phyloP scores from a whole-genome alignment of 768 basidiomycete genomes.

The Obba rivulosa region DNA sequence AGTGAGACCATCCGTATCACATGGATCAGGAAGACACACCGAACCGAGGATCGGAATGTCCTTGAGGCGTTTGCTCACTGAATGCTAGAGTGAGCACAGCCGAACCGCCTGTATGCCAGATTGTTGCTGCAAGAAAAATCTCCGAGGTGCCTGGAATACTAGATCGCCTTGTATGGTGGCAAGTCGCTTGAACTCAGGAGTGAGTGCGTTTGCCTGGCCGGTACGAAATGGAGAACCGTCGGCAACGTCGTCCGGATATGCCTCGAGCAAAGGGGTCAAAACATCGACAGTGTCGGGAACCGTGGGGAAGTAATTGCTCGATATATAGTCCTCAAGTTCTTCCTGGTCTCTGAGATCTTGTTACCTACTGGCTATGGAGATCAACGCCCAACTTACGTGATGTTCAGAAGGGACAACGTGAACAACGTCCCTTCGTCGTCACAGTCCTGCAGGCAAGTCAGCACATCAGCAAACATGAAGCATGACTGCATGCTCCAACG shows the following conservation, averaged over 20 bases:
- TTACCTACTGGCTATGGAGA: too few species aligned
- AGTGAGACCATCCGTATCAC: not conserved
- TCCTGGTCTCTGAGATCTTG: slow-evolving; percentile 1
- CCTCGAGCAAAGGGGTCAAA: slow-evolving; percentile 7
- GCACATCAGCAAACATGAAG: not conserved
- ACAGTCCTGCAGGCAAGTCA: not conserved
- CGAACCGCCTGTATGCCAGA: slow-evolving; percentile 37
- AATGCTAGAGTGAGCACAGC: slow-evolving; percentile 19
- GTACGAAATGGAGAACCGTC: slow-evolving; percentile 53
- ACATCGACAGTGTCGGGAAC: slow-evolving; percentile 11
- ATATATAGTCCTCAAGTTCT: slow-evolving; percentile 10
- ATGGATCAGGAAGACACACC: not conserved
- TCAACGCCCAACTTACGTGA: slow-evolving; percentile 4
- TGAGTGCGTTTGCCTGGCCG: slow-evolving; percentile 37
- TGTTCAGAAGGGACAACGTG: not conserved
- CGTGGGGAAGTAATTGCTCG: slow-evolving; percentile 17
- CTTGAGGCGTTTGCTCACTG: slow-evolving; percentile 11
- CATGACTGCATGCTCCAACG: not conserved
- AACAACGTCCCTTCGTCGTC: slow-evolving; percentile 7
- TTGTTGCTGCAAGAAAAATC: slow-evolving; percentile 37
- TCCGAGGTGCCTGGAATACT: slow-evolving; percentile 44
- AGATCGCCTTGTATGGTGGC: slow-evolving; percentile 47
- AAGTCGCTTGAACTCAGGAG: slow-evolving; percentile 47
- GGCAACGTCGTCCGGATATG: slow-evolving; percentile 31
- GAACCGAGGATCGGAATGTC: slow-evolving; percentile 5